phyloP scores from a whole-genome alignment of 495 filamentous ascomycete genomes.

The Aspergillus affinis region DNA sequence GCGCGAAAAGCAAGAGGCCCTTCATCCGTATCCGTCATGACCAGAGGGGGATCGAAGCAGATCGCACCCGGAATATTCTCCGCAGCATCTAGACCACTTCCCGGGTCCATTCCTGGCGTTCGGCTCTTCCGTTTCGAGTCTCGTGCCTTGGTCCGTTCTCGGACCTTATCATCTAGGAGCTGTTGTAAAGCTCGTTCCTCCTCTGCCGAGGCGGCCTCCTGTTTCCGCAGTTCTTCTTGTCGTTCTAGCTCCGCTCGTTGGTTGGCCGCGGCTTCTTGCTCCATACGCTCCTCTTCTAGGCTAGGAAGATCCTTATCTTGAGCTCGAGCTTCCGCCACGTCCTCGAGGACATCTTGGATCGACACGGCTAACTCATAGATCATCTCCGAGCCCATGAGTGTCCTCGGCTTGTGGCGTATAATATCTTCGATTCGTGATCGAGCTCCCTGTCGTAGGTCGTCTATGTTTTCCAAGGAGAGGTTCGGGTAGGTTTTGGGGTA shows the following conservation, averaged over 20 bases:
- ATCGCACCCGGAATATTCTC: conserved; percentile 50
- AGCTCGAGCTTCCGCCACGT: conserved; percentile 72
- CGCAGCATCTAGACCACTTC: conserved; percentile 29
- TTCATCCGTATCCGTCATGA: conserved; percentile 56
- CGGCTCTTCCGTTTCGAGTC: conserved; percentile 39
- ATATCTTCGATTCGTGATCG: conserved; percentile 68
- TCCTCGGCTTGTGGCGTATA: conserved; percentile 66
- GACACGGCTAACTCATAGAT: conserved; percentile 81
- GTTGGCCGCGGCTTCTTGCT: conserved; percentile 58
- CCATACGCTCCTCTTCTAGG: conserved; percentile 83
- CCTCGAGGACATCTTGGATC: conserved; percentile 84
- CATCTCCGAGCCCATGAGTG: conserved; percentile 80
- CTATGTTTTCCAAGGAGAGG: conserved; percentile 63
- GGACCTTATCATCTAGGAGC: conserved; percentile 75
- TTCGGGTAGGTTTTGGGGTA: conserved; percentile 87
- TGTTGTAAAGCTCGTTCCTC: conserved; percentile 73
- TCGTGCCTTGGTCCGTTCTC: conserved; percentile 43
- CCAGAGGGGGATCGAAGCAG: conserved; percentile 70
- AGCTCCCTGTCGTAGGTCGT: conserved; percentile 62
- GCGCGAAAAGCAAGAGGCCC: conserved; percentile 59
- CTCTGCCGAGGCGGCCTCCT: conserved; percentile 60
- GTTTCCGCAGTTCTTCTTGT: conserved; percentile 50
- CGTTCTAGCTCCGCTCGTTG: conserved; percentile 53
- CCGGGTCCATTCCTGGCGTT: conserved; percentile 34
- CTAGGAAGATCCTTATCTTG: conserved; percentile 75